Evolutionary conservation across 352 stramenopile species (phyloP).

Genomic region (Phytophthora chlamydospora): DNA sequence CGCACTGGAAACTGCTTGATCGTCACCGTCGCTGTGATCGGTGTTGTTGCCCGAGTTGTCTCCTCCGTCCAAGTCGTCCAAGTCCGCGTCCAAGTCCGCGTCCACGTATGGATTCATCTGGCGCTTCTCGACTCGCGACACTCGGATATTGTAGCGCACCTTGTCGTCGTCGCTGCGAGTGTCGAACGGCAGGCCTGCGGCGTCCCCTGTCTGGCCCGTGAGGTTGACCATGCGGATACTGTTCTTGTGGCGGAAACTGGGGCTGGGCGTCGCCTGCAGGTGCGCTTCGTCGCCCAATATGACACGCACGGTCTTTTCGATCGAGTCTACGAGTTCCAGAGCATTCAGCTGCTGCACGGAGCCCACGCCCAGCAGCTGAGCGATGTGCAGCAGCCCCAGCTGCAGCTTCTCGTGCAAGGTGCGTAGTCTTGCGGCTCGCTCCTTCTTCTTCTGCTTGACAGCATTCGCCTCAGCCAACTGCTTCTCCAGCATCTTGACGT

Average conservation of each 20-base stretch:
- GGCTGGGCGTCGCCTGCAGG: conserved; percentile 50
- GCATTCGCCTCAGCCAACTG: conserved; percentile 53
- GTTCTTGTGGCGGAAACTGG: conserved; percentile 74
- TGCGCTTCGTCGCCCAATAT: conserved; percentile 79
- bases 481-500: conserved; percentile 74
- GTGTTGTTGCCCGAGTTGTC: conserved; percentile 13
- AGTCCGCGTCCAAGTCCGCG: conserved; percentile 31
- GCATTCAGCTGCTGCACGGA: conserved; percentile 53
- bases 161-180: conserved; percentile 66
- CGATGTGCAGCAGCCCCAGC: conserved; percentile 78
- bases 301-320: conserved; percentile 80
- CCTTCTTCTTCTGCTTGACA: conserved; percentile 74
- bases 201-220: conserved; percentile 35
- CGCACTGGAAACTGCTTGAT: not conserved
- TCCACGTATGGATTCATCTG: conserved; percentile 76
- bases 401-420: conserved; percentile 76
- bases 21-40: not conserved
- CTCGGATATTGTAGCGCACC: conserved; percentile 76
- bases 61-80: conserved; percentile 19
- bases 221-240: conserved; percentile 53
- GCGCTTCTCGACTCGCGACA: conserved; percentile 52
- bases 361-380: conserved; percentile 68
- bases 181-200: conserved; percentile 37
- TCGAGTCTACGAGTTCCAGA: conserved; percentile 67
- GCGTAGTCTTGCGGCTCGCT: conserved; percentile 60